These are phyloP conservation scores for Rhypophila decipiens DNA, from an alignment of 495 filamentous ascomycete species.

Conservation along the genomic window DNA sequence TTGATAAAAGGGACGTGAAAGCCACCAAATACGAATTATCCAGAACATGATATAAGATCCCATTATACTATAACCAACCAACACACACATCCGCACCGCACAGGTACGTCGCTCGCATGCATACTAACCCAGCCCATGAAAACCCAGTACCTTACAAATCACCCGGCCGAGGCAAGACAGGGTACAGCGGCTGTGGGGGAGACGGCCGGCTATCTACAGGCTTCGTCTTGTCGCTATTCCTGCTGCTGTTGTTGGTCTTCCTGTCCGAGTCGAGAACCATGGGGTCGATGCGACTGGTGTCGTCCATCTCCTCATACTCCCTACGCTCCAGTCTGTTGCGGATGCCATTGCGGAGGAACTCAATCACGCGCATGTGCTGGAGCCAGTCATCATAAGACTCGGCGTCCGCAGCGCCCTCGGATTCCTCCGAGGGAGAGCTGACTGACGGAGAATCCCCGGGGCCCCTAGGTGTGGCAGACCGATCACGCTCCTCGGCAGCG, in stretches of 20 bases:
- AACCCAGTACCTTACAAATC: too few relatives aligned
- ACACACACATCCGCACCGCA: too few relatives aligned
- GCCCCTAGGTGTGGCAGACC: slow-evolving; percentile 45
- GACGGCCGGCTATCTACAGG: background rate
- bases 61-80: too few relatives aligned
- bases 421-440: slow-evolving; percentile 38
- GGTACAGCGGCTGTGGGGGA: slow-evolving; percentile 7
- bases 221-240: too few relatives aligned
- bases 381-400: slow-evolving; percentile 69
- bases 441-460: slow-evolving; percentile 32
- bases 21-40: too few relatives aligned
- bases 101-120: too few relatives aligned
- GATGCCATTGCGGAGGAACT: slow-evolving; percentile 64
- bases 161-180: slow-evolving; percentile 8
- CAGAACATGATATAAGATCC: too few relatives aligned
- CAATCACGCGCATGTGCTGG: slow-evolving; percentile 74
- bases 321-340: slow-evolving; percentile 55
- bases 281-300: slow-evolving; percentile 25
- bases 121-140: background rate
- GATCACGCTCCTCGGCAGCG: slow-evolving; percentile 18
- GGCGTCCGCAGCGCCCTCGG: slow-evolving; percentile 35
- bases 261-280: slow-evolving; percentile 14
- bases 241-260: slow-evolving; percentile 1
- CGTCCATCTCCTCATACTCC: slow-evolving; percentile 51
- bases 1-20: too few relatives aligned